A percentile compares a stretch with the other conserved stretches of the same genome.
These are phyloP conservation scores for Xylariaceae sp. DNA, from an alignment of 2,329 filamentous ascomycete genomes.

Conservation along the genomic window DNA sequence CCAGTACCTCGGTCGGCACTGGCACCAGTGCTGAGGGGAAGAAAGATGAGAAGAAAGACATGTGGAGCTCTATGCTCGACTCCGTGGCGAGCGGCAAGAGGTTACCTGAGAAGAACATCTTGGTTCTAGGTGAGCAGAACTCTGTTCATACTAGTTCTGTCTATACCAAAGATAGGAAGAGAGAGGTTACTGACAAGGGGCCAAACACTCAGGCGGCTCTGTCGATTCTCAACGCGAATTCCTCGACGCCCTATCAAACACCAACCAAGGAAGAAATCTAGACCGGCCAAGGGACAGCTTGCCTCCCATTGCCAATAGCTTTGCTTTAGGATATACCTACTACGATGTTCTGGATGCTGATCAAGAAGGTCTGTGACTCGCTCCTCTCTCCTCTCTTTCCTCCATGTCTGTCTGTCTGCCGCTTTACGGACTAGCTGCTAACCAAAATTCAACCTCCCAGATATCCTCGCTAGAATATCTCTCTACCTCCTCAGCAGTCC, in stretches of 20 bases:
- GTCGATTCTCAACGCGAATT: constrained; percentile 83
- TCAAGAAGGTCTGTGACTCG: constrained; percentile 68
- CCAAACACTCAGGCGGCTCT: constrained; percentile 71
- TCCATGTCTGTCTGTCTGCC: no score
- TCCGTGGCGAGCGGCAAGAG: constrained; percentile 85
- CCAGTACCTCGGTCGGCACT: constrained; percentile 44
- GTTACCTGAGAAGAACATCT: constrained; percentile 84
- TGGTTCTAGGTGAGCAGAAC: constrained; percentile 64
- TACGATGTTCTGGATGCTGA: constrained; percentile 91
- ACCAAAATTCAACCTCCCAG: constrained; percentile 50
- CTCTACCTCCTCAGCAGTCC: constrained; percentile 85
- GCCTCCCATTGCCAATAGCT: constrained; percentile 83
- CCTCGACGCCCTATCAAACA: constrained; percentile 59
- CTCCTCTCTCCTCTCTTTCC: no score
- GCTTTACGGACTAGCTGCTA: constrained; percentile 15
- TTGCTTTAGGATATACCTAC: constrained; percentile 91
- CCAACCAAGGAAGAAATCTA: constrained; percentile 49
- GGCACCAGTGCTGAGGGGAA: constrained; percentile 55
- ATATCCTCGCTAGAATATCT: constrained; percentile 84
- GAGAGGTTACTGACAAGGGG: constrained; percentile 29
- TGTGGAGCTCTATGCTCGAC: constrained; percentile 93
- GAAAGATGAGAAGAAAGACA: constrained; percentile 75
- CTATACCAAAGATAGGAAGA: no score
- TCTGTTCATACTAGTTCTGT: background rate
- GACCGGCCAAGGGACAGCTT: constrained; percentile 56